A percentile compares a stretch with the other conserved stretches of the same genome.
Conservation (phyloP, 805 yeast species). For the Hanseniaspora guilliermondii region DNA sequence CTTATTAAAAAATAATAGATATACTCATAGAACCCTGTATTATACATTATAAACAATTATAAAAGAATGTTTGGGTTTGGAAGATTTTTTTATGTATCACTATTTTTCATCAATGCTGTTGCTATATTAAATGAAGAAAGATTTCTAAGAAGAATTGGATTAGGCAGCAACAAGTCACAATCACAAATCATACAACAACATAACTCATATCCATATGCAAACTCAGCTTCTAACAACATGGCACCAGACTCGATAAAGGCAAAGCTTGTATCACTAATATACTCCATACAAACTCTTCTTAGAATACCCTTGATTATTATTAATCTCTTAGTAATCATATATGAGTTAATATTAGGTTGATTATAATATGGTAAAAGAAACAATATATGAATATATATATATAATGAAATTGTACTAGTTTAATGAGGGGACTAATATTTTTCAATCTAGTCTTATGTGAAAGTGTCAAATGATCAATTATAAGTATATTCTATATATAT, state of each 20-base stretch:
- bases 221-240: slow-evolving; percentile 20
- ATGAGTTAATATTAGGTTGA: slow-evolving; percentile 59
- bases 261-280: slow-evolving; percentile 50
- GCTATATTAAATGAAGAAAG: slow-evolving; percentile 74
- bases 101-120: slow-evolving; percentile 55
- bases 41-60: neutral
- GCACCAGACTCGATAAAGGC: slow-evolving; percentile 35
- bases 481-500: too few relatives aligned
- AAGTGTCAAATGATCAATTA: too few relatives aligned
- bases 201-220: slow-evolving; percentile 14
- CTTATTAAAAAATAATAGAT: too few relatives aligned
- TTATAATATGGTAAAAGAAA: too few relatives aligned
- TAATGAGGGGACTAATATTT: too few relatives aligned
- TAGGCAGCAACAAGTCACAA: slow-evolving; percentile 8
- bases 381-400: too few relatives aligned
- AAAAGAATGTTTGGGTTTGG: slow-evolving; percentile 44
- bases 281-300: slow-evolving; percentile 64
- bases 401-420: too few relatives aligned
- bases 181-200: slow-evolving; percentile 3
- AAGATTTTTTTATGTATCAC: slow-evolving; percentile 40
- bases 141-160: slow-evolving; percentile 45
- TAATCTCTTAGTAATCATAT: slow-evolving; percentile 52
- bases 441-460: too few relatives aligned
- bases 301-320: slow-evolving; percentile 63
- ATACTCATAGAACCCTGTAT: neutral